Conservation (phyloP, 2,329 filamentous ascomycete genomes). For the Pestalotiopsis sp. region DNA sequence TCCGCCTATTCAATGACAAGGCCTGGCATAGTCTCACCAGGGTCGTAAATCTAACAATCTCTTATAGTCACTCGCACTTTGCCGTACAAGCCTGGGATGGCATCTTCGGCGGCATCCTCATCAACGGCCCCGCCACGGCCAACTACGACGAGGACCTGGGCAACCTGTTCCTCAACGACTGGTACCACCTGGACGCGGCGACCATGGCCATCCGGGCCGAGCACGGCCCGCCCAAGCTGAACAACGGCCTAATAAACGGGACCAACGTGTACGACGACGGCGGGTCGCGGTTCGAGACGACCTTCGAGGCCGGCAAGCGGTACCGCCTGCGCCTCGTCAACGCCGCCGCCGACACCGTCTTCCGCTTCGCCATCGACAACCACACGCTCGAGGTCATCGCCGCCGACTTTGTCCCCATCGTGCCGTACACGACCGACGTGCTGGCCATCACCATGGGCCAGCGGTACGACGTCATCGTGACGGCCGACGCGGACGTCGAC, state of each 20-base stretch:
- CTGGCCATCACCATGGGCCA: conserved; percentile 45
- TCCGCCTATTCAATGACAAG: background rate
- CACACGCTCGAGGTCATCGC: conserved; percentile 58
- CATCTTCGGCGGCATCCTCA: conserved; percentile 61
- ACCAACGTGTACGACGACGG: conserved; percentile 32
- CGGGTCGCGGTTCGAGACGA: conserved; percentile 38
- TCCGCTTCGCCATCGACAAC: conserved; percentile 51
- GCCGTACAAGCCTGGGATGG: conserved; percentile 53
- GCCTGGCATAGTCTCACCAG: too few species aligned
- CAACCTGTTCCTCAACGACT: conserved; percentile 60
- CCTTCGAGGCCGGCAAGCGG: conserved; percentile 42
- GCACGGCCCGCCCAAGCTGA: conserved; percentile 37
- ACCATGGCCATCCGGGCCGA: conserved; percentile 33
- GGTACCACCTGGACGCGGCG: conserved; percentile 51
- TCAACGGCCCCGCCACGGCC: conserved; percentile 60
- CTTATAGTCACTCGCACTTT: conserved; percentile 56
- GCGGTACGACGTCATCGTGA: conserved; percentile 20
- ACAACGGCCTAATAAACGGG: conserved; percentile 43
- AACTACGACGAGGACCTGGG: conserved; percentile 69
- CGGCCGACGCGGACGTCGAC: conserved; percentile 2
- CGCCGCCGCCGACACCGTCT: conserved; percentile 38
- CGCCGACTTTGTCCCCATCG: conserved; percentile 56
- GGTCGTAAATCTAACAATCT: background rate
- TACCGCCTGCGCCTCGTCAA: conserved; percentile 52
- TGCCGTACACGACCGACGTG: conserved; percentile 49